Conservation (phyloP, 768 basidiomycete species). For the Dioszegia crocea region DNA sequence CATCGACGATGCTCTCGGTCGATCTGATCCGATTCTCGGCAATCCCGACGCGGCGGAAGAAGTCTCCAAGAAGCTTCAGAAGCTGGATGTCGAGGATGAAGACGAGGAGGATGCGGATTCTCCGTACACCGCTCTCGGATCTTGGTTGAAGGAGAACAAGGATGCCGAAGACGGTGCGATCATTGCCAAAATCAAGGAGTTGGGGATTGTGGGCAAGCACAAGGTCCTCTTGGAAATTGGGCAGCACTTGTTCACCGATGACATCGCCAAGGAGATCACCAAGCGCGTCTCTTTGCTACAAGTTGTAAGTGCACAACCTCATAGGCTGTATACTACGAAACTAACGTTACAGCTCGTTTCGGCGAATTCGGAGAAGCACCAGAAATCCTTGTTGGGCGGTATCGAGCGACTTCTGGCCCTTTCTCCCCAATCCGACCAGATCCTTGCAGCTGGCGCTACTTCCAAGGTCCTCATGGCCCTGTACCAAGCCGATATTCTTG, state of each 20-base stretch:
- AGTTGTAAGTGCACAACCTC: constrained; percentile 58
- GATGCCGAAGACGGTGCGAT: constrained; percentile 51
- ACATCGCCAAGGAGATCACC: constrained; percentile 53
- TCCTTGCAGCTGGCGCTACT: constrained; percentile 53
- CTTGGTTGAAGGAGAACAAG: constrained; percentile 75
- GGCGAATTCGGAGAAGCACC: constrained; percentile 79
- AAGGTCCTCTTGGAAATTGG: constrained; percentile 77
- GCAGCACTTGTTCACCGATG: constrained; percentile 74
- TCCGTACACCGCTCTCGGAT: constrained; percentile 76
- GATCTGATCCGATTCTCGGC: constrained; percentile 47
- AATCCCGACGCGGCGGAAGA: constrained; percentile 62
- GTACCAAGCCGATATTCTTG: constrained; percentile 86
- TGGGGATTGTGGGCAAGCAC: constrained; percentile 92
- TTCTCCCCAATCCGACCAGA: constrained; percentile 64
- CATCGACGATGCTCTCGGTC: constrained; percentile 73
- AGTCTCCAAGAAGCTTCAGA: constrained; percentile 62
- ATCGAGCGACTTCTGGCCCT: constrained; percentile 76
- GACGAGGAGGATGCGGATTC: constrained; percentile 81
- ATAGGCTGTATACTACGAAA: neutral
- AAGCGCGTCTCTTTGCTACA: constrained; percentile 65
- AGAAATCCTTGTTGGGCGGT: constrained; percentile 89
- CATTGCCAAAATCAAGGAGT: constrained; percentile 73
- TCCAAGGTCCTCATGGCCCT: constrained; percentile 91
- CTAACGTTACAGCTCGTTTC: constrained; percentile 59
- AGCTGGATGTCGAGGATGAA: constrained; percentile 63